Percentiles rank a stretch among this genome's conserved stretches.
Conservation (phyloP, 345 rosid species). For the Heritiera littoralis region DNA sequence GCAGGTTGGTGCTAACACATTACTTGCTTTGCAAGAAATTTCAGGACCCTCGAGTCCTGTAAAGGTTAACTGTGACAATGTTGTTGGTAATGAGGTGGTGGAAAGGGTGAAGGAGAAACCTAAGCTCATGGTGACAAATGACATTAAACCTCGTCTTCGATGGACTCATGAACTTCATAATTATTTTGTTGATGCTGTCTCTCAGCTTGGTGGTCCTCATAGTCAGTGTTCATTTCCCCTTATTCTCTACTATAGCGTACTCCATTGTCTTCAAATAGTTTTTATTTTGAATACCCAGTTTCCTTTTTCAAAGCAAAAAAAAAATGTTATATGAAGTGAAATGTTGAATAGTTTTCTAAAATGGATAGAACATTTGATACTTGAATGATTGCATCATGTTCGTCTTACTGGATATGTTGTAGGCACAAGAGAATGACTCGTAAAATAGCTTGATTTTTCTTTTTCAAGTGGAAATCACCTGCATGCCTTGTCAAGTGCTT, state of each 20-base stretch:
- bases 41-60: not conserved
- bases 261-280: not conserved
- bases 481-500: not conserved
- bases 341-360: slow-evolving; percentile 9
- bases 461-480: not conserved
- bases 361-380: not conserved
- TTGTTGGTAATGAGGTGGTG: slow-evolving; percentile 10
- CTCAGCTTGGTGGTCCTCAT: slow-evolving; percentile 13
- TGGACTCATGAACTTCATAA: slow-evolving; percentile 19
- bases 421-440: not conserved
- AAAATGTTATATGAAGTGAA: not conserved
- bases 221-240: slow-evolving; percentile 18
- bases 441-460: slow-evolving; percentile 12
- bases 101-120: slow-evolving; percentile 8
- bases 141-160: slow-evolving; percentile 16
- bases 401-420: not conserved
- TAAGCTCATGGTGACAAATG: slow-evolving; percentile 9
- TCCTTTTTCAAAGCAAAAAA: too few species aligned
- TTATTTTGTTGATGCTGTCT: not conserved
- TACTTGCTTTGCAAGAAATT: slow-evolving; percentile 20
- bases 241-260: not conserved
- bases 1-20: not conserved
- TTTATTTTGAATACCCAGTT: not conserved
- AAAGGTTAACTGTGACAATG: not conserved
- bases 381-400: not conserved